Evolutionary conservation across 2,329 filamentous ascomycete genomes (phyloP).

Genomic region (Xylariaceae sp.): DNA sequence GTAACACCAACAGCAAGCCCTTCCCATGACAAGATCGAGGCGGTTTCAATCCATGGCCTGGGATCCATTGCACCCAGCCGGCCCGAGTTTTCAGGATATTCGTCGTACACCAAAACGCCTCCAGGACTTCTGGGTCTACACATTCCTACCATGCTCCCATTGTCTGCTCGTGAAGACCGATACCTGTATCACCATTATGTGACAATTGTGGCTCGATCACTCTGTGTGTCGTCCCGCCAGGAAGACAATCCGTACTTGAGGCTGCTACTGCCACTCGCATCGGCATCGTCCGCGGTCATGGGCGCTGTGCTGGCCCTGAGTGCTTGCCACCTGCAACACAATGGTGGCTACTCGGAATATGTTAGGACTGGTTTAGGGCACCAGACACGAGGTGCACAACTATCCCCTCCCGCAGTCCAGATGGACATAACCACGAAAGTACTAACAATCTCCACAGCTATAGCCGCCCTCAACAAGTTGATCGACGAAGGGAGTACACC

Average conservation of each 20-base stretch:
- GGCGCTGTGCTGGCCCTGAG: background rate
- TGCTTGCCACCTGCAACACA: background rate
- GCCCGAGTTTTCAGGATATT: background rate
- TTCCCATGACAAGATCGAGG: too few relatives aligned
- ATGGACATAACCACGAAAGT: background rate
- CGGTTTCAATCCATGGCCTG: too few relatives aligned
- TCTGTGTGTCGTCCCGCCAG: background rate
- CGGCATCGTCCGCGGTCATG: background rate
- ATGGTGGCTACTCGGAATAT: background rate
- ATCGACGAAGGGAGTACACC: background rate
- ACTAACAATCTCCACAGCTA: background rate
- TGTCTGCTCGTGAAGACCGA: background rate
- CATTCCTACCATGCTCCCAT: background rate
- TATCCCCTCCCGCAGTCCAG: too few relatives aligned
- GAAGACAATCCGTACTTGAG: background rate
- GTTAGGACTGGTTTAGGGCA: background rate
- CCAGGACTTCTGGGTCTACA: background rate
- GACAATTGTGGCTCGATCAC: background rate
- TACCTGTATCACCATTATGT: background rate
- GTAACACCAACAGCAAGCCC: too few relatives aligned
- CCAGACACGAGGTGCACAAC: slow-evolving; percentile 1
- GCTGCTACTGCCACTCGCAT: background rate
- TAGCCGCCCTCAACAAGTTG: background rate
- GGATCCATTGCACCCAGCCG: background rate
- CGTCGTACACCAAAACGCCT: too few relatives aligned